Percentiles rank a stretch among this genome's conserved stretches.
Evolutionary conservation across 805 yeast genomes (phyloP).

Genomic region (Candida ovalis): DNA sequence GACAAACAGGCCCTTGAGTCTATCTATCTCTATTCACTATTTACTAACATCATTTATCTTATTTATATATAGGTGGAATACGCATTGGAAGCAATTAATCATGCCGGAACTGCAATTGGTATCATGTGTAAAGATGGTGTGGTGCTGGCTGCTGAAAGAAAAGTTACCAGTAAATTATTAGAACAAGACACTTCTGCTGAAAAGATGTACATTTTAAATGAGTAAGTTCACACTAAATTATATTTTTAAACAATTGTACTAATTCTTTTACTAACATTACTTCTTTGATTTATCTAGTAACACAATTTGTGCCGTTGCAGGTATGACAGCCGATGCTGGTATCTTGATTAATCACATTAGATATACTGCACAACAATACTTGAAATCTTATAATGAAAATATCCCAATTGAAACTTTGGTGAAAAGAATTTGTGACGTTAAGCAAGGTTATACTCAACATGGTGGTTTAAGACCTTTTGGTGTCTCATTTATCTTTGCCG

Average conservation of each 20-base stretch:
- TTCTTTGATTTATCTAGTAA: conserved; percentile 6
- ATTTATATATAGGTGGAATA: conserved; percentile 65
- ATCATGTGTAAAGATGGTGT: conserved; percentile 79
- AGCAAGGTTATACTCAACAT: conserved; percentile 97
- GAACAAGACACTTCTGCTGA: conserved; percentile 95
- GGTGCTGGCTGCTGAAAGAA: conserved; percentile 94
- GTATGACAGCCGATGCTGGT: conserved; percentile 95
- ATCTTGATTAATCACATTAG: conserved; percentile 88
- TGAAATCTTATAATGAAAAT: conserved; percentile 84
- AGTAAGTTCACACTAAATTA: conserved; percentile 22
- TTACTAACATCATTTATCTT: not conserved
- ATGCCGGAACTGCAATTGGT: conserved; percentile 82
- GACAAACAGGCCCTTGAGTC: too few species aligned
- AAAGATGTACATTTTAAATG: conserved; percentile 82
- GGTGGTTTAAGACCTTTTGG: conserved; percentile 99
- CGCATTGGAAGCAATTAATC: conserved; percentile 75
- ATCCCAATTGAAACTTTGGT: conserved; percentile 92
- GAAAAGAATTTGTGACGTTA: conserved; percentile 83
- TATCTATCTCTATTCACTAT: not conserved
- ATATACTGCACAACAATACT: conserved; percentile 74
- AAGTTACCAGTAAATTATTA: conserved; percentile 85
- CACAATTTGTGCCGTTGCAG: conserved; percentile 88
- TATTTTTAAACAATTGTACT: not conserved
- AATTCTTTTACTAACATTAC: conserved; percentile 1
- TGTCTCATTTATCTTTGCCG: conserved; percentile 93